phyloP scores from a whole-genome alignment of 1,139 yeast species.

The Blastobotrys arbuscula region DNA sequence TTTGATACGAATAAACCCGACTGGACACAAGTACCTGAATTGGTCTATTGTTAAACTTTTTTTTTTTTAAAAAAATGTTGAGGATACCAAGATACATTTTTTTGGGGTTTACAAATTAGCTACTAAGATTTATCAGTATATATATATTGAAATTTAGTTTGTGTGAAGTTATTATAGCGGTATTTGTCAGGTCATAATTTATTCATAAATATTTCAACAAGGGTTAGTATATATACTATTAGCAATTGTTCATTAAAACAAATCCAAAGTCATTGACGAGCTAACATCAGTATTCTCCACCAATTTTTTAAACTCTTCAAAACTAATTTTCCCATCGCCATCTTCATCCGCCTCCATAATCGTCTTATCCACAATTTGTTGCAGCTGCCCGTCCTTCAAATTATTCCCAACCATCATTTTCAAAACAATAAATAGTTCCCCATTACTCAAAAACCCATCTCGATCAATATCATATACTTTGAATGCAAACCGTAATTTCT shows the following conservation, averaged over 20 bases:
- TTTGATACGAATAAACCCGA: too few relatives aligned
- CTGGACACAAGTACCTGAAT: too few relatives aligned
- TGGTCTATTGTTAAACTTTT: too few relatives aligned
- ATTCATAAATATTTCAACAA: neutral
- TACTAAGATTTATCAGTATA: too few relatives aligned
- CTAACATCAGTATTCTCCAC: constrained; percentile 38
- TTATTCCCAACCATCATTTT: constrained; percentile 97
- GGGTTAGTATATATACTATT: neutral
- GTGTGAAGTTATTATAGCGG: too few relatives aligned
- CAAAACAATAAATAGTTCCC: constrained; percentile 86
- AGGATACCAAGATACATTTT: too few relatives aligned
- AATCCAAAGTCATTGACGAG: constrained; percentile 37
- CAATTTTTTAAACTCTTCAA: constrained; percentile 70
- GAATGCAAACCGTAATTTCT: constrained; percentile 84
- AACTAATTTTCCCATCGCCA: constrained; percentile 82
- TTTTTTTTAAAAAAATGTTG: too few relatives aligned
- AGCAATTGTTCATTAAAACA: constrained; percentile 27
- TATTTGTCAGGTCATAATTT: neutral
- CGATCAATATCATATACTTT: constrained; percentile 92
- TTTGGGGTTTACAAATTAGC: too few relatives aligned
- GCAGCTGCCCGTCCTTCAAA: constrained; percentile 78
- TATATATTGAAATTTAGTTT: too few relatives aligned
- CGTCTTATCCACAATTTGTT: constrained; percentile 92
- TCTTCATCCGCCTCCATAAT: constrained; percentile 92
- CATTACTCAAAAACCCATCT: constrained; percentile 92